These are phyloP conservation scores for Phaeophleospora eucalypticola DNA, from an alignment of 2,329 filamentous ascomycete genomes.

Conservation along the genomic window DNA sequence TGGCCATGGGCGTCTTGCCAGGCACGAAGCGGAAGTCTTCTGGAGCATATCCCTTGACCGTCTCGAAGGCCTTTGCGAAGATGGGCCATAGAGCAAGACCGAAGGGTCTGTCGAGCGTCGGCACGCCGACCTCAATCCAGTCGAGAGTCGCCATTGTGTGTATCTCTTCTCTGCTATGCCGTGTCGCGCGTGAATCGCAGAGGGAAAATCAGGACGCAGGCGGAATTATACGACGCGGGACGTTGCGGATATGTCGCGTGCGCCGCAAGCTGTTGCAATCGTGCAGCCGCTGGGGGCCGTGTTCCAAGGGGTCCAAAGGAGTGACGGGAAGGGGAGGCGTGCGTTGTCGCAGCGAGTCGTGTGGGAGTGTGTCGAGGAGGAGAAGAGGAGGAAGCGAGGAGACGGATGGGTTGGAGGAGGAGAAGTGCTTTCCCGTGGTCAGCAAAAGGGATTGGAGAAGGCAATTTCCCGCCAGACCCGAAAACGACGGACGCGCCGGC, in stretches of 20 bases:
- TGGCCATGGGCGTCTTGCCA: slow-evolving; percentile 84
- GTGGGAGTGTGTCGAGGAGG: not conserved
- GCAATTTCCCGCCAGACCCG: too few species aligned
- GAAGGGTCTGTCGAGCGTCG: slow-evolving; percentile 87
- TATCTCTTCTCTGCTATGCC: not conserved
- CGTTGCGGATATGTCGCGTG: slow-evolving; percentile 8
- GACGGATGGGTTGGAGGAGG: not conserved
- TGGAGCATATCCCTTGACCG: slow-evolving; percentile 73
- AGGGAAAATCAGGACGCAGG: not conserved
- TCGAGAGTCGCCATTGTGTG: slow-evolving; percentile 45
- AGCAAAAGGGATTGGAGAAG: not conserved
- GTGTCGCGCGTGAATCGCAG: not conserved
- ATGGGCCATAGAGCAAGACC: slow-evolving; percentile 89
- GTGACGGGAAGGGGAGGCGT: slow-evolving; percentile 5
- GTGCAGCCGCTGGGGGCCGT: slow-evolving; percentile 2
- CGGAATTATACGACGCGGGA: slow-evolving; percentile 2
- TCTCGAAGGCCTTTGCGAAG: slow-evolving; percentile 81
- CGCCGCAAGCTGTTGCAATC: slow-evolving; percentile 4
- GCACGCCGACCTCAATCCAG: slow-evolving; percentile 56
- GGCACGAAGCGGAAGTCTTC: slow-evolving; percentile 81
- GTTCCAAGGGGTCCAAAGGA: slow-evolving; percentile 3
- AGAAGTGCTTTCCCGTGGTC: not conserved
- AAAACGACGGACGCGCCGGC: too few species aligned
- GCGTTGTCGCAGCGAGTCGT: not conserved
- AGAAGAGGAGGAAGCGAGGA: not conserved